Conservation (phyloP, 257 asterid genomes). For the Ballota nigra region DNA sequence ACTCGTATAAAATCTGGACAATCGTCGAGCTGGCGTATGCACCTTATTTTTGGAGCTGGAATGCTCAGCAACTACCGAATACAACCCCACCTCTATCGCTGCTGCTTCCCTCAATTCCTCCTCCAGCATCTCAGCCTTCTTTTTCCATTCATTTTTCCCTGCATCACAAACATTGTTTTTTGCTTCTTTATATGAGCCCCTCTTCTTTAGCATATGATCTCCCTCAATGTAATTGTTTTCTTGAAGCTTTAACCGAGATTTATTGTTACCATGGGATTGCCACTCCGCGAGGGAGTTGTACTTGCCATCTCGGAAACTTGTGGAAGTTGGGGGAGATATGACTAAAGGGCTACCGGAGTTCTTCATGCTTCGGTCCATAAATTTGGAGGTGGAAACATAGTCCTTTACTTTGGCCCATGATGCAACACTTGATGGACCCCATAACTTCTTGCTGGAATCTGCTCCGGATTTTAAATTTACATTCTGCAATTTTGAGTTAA, state of each 20-base stretch:
- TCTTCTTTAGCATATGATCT: slow-evolving; percentile 31
- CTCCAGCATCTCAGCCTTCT: slow-evolving; percentile 63
- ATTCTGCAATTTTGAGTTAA: too few relatives aligned
- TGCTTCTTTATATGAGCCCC: slow-evolving; percentile 32
- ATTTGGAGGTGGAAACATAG: slow-evolving; percentile 38
- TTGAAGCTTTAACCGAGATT: slow-evolving; percentile 44
- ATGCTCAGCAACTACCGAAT: slow-evolving; percentile 80
- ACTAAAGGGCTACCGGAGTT: slow-evolving; percentile 35
- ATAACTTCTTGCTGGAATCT: slow-evolving; percentile 18
- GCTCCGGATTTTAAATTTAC: slow-evolving; percentile 36
- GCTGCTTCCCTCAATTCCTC: slow-evolving; percentile 86
- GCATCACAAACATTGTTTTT: slow-evolving; percentile 32
- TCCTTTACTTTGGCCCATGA: slow-evolving; percentile 42
- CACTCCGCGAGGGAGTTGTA: slow-evolving; percentile 16
- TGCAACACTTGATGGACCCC: slow-evolving; percentile 25
- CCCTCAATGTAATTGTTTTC: slow-evolving; percentile 27
- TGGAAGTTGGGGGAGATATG: slow-evolving; percentile 51
- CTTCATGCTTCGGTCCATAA: slow-evolving; percentile 56
- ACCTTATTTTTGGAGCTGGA: slow-evolving; percentile 72
- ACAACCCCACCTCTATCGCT: slow-evolving; percentile 73
- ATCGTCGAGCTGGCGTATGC: slow-evolving; percentile 88
- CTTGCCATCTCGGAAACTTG: slow-evolving; percentile 38
- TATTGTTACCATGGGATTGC: slow-evolving; percentile 20
- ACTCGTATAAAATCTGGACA: slow-evolving; percentile 69
- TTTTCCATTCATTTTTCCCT: slow-evolving; percentile 46